These are phyloP conservation scores for Ramichloridium luteum DNA, from an alignment of 2,329 filamentous ascomycete genomes.

Conservation along the genomic window DNA sequence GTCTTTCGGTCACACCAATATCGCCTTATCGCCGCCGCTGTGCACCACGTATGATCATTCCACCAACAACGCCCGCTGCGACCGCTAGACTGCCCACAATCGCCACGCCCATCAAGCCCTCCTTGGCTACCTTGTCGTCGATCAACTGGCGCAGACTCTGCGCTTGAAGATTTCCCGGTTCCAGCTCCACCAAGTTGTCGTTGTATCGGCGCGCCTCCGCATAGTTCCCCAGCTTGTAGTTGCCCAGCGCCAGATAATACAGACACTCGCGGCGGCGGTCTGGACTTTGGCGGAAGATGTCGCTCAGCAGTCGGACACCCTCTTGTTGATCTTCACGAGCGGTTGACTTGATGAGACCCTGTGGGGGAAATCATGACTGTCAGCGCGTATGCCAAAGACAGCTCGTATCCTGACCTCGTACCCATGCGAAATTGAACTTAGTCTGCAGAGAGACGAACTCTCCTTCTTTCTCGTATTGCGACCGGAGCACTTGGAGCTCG, in stretches of 20 bases:
- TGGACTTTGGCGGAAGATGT: constrained; percentile 88
- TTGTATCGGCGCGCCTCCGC: constrained; percentile 91
- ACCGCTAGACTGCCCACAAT: constrained; percentile 90
- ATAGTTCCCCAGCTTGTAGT: constrained; percentile 98
- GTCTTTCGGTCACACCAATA: no score
- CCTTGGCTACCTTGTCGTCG: constrained; percentile 90
- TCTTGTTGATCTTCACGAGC: constrained; percentile 78
- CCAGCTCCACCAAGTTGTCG: constrained; percentile 78
- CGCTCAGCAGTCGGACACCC: constrained; percentile 82
- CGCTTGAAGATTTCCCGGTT: constrained; percentile 84
- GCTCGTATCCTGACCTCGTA: constrained; percentile 33
- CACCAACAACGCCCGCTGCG: constrained; percentile 84
- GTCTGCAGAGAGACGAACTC: constrained; percentile 95
- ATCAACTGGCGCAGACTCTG: constrained; percentile 75
- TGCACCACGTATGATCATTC: constrained; percentile 67
- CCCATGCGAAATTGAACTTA: constrained; percentile 99
- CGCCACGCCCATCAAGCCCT: constrained; percentile 85
- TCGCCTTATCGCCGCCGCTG: constrained; percentile 20
- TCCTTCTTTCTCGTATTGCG: constrained; percentile 95
- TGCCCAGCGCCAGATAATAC: constrained; percentile 92
- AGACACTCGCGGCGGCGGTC: constrained; percentile 94
- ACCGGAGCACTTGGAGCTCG: constrained; percentile 81
- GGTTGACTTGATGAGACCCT: constrained; percentile 93
- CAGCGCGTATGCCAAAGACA: no score
- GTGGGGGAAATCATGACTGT: not conserved